These are phyloP conservation scores for Rhododendron kiyosumense DNA, from an alignment of 148 eudicot species.

Conservation along the genomic window DNA sequence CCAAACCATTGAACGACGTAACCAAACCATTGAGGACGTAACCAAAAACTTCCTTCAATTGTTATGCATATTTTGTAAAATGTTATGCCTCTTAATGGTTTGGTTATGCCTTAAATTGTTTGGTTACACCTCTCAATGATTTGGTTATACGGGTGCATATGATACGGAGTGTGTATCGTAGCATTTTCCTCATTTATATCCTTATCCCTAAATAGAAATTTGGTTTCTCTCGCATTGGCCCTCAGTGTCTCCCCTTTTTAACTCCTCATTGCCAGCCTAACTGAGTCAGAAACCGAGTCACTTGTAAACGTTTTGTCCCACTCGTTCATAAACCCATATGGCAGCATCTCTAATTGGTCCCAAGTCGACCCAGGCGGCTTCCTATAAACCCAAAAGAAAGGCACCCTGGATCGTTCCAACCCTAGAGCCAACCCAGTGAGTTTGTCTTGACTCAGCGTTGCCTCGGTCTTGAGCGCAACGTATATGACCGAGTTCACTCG, in stretches of 20 bases:
- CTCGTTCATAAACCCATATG: constrained; percentile 37
- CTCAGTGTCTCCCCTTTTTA: constrained; percentile 47
- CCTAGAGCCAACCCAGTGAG: constrained; percentile 49
- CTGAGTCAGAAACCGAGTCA: constrained; percentile 37
- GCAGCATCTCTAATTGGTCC: constrained; percentile 32
- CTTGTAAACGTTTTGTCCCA: constrained; percentile 32
- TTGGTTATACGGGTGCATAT: no score
- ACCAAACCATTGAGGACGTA: no score
- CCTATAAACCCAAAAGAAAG: constrained; percentile 52
- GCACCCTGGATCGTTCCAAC: constrained; percentile 43
- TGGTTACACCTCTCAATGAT: no score
- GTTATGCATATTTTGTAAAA: no score
- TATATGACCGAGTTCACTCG: constrained; percentile 38
- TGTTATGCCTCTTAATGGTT: no score
- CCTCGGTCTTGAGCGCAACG: constrained; percentile 70
- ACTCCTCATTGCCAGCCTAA: constrained; percentile 39
- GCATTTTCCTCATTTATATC: constrained; percentile 4
- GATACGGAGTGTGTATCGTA: no score
- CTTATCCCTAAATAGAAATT: constrained; percentile 34
- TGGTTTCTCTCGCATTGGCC: constrained; percentile 36
- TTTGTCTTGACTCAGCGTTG: constrained; percentile 36
- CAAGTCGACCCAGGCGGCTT: constrained; percentile 24
- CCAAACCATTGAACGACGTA: no score
- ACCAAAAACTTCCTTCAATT: no score
- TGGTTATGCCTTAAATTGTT: no score